These are phyloP conservation scores for Acmispon strigosus DNA, from an alignment of 306 rosid species.

Conservation along the genomic window DNA sequence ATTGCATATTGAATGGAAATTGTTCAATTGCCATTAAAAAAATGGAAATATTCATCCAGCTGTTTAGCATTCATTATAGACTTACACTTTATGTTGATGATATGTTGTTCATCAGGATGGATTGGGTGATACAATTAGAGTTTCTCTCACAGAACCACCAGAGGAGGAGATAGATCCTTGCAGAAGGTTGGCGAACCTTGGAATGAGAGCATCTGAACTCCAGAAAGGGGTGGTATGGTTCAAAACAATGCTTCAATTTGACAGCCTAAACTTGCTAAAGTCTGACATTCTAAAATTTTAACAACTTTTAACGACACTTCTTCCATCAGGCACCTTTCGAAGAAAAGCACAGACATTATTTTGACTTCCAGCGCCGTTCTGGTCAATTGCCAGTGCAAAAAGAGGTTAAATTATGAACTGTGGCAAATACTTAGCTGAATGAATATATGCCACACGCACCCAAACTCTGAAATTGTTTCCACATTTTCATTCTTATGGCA, in stretches of 20 bases:
- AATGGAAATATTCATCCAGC: background rate
- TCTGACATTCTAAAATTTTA: background rate
- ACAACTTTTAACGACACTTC: constrained; percentile 12
- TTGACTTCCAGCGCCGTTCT: constrained; percentile 92
- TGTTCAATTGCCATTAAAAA: background rate
- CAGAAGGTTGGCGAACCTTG: constrained; percentile 82
- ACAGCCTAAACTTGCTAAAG: constrained; percentile 3
- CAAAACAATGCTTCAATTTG: constrained; percentile 11
- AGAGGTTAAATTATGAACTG: constrained; percentile 50
- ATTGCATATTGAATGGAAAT: background rate
- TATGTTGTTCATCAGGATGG: constrained; percentile 63
- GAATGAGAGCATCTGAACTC: constrained; percentile 73
- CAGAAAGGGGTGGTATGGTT: constrained; percentile 93
- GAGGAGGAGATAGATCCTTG: constrained; percentile 99
- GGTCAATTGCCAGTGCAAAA: constrained; percentile 90
- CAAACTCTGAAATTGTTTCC: background rate
- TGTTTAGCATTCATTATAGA: background rate
- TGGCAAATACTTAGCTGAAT: background rate
- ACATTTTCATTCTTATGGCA: background rate
- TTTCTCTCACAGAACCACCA: constrained; percentile 95
- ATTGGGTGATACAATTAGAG: constrained; percentile 94
- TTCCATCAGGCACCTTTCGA: constrained; percentile 78
- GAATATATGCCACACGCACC: background rate
- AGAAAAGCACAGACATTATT: constrained; percentile 87
- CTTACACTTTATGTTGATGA: background rate